phyloP scores from a whole-genome alignment of 108 stramenopile genomes.

The Fragilaria radians region DNA sequence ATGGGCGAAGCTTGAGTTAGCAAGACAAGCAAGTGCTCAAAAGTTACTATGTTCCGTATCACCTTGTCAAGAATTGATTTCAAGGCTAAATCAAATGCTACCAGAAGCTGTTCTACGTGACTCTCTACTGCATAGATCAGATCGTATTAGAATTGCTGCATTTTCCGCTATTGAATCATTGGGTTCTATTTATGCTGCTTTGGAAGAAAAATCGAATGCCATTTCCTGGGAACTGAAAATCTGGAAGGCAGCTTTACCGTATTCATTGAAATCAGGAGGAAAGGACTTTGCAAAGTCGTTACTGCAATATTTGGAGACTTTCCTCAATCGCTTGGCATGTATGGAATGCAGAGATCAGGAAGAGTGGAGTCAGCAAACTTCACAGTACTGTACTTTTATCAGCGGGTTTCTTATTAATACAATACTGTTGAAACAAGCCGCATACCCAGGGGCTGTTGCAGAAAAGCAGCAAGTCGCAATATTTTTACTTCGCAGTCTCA shows the following conservation, averaged over 20 bases:
- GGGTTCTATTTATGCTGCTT: conserved; percentile 8
- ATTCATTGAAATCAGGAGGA: conserved; percentile 24
- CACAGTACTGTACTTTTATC: conserved; percentile 23
- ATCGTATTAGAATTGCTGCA: conserved; percentile 29
- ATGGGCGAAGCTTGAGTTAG: conserved; percentile 46
- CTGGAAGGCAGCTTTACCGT: conserved; percentile 39
- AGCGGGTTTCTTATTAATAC: conserved; percentile 40
- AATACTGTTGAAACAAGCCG: conserved; percentile 21
- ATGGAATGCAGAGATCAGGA: conserved; percentile 13
- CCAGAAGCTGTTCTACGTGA: conserved; percentile 4
- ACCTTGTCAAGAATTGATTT: conserved; percentile 2
- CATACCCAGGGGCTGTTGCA: conserved; percentile 44
- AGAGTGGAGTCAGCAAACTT: not conserved
- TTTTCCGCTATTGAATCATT: conserved; percentile 27
- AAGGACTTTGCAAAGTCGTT: conserved; percentile 36
- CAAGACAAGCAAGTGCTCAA: not conserved
- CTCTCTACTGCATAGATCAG: conserved; percentile 19
- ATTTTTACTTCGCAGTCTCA: conserved; percentile 21
- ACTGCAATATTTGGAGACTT: conserved; percentile 23
- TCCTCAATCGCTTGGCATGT: conserved; percentile 32
- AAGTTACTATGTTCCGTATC: not conserved
- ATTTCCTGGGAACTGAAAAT: conserved; percentile 29
- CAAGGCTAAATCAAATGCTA: conserved; percentile 2
- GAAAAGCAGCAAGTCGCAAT: conserved; percentile 46
- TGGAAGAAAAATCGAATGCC: not conserved